A percentile compares a stretch with the other conserved stretches of the same genome.
Evolutionary conservation across 495 filamentous ascomycete genomes (phyloP).

Genomic region (Chaetomidium leptoderma): DNA sequence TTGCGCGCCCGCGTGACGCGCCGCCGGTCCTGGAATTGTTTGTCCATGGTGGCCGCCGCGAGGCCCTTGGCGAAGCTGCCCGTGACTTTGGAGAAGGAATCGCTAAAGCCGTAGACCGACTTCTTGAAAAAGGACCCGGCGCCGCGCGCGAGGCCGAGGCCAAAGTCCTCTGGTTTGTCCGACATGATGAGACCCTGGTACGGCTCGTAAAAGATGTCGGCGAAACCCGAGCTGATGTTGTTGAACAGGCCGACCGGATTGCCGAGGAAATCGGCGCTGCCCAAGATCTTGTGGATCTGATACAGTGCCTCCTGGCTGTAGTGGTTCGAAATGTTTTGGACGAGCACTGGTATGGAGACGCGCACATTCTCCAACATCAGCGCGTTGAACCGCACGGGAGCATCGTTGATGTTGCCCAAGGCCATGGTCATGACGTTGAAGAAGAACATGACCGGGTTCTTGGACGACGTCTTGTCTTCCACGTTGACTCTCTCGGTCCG

Average conservation of each 20-base stretch:
- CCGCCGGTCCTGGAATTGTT: constrained; percentile 94
- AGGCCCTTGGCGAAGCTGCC: constrained; percentile 95
- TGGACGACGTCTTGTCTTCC: constrained; percentile 84
- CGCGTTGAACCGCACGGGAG: constrained; percentile 85
- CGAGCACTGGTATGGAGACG: constrained; percentile 77
- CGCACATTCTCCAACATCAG: constrained; percentile 94
- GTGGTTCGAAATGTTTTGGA: constrained; percentile 81
- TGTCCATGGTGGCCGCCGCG: constrained; percentile 91
- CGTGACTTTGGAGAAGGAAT: constrained; percentile 93
- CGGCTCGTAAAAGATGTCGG: constrained; percentile 97
- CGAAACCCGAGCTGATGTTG: constrained; percentile 93
- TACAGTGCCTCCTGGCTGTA: constrained; percentile 95
- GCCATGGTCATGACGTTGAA: constrained; percentile 99
- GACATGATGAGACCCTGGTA: constrained; percentile 97
- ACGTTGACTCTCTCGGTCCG: constrained; percentile 94
- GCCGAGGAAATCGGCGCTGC: constrained; percentile 96
- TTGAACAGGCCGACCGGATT: constrained; percentile 98
- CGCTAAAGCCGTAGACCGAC: constrained; percentile 92
- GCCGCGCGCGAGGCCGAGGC: constrained; percentile 90
- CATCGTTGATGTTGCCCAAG: constrained; percentile 97
- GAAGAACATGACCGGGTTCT: constrained; percentile 95
- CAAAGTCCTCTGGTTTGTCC: constrained; percentile 88
- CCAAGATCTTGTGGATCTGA: constrained; percentile 92
- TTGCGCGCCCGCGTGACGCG: constrained; percentile 92
- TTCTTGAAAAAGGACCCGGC: constrained; percentile 98